A percentile compares a stretch with the other conserved stretches of the same genome.
phyloP scores from a whole-genome alignment of 2,329 filamentous ascomycete species.

The Metarhizium brunneum region DNA sequence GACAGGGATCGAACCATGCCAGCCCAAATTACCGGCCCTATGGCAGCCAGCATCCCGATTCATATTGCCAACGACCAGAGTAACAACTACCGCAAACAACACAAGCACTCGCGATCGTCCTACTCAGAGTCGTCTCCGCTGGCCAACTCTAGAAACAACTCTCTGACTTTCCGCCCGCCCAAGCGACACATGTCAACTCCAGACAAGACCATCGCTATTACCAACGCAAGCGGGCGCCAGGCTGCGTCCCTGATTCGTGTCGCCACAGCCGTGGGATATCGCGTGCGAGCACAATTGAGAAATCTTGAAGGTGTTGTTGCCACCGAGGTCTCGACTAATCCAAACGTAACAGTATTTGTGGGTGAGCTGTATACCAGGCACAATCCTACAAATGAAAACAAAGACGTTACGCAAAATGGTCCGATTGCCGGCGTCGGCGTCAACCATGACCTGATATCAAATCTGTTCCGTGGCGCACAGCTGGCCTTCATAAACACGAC shows the following conservation, averaged over 20 bases:
- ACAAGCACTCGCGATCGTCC: constrained; percentile 54
- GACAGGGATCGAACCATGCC: constrained; percentile 21
- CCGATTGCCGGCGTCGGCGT: constrained; percentile 56
- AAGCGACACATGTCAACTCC: constrained; percentile 50
- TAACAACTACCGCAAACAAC: constrained; percentile 31
- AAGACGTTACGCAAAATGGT: constrained; percentile 60
- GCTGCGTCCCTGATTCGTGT: constrained; percentile 91
- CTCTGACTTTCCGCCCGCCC: constrained; percentile 48
- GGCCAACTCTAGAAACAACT: constrained; percentile 46
- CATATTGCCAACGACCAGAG: constrained; percentile 26
- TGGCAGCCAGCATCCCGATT: constrained; percentile 28
- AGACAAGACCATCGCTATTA: constrained; percentile 80
- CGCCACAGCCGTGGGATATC: constrained; percentile 86
- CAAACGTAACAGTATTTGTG: constrained; percentile 61
- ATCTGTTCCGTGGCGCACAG: constrained; percentile 75
- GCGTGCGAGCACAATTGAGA: constrained; percentile 84
- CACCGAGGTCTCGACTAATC: constrained; percentile 71
- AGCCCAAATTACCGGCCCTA: constrained; percentile 28
- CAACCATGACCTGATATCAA: constrained; percentile 61
- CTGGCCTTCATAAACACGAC: constrained; percentile 97
- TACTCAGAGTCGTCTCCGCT: constrained; percentile 52
- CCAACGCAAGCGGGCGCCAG: constrained; percentile 93
- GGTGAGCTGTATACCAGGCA: constrained; percentile 54
- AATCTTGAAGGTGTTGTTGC: constrained; percentile 82
- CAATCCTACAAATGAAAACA: constrained; percentile 38